phyloP scores from a whole-genome alignment of 2,329 filamentous ascomycete species.

The Neonectria hederae region DNA sequence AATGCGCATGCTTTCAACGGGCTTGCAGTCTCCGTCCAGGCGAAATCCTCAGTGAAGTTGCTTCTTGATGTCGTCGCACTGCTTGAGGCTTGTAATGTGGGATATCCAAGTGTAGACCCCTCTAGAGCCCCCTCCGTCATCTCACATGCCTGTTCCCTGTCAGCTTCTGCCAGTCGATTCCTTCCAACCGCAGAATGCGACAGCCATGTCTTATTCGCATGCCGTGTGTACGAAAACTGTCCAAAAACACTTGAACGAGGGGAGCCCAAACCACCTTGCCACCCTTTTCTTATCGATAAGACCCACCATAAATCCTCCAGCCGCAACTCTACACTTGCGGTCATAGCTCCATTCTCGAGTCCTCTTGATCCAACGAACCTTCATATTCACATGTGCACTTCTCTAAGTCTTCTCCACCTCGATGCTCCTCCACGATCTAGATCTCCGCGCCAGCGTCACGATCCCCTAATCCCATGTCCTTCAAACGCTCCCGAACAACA shows the following conservation, averaged over 20 bases:
- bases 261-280: background rate
- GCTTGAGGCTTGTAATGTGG: background rate
- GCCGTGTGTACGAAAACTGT: background rate
- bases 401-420: conserved; percentile 3
- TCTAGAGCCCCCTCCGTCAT: background rate
- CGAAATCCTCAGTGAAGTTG: background rate
- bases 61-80: background rate
- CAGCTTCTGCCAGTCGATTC: background rate
- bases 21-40: background rate
- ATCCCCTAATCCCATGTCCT: conserved; percentile 66
- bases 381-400: background rate
- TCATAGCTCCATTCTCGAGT: conserved; percentile 7
- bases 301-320: conserved; percentile 9
- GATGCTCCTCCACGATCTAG: conserved; percentile 10
- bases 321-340: conserved; percentile 6
- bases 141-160: background rate
- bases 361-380: background rate
- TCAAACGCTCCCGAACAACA: conserved; percentile 80
- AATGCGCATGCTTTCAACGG: background rate
- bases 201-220: background rate
- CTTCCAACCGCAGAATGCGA: background rate
- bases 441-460: conserved; percentile 10
- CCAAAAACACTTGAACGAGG: background rate
- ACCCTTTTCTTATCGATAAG: conserved; percentile 19
- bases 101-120: background rate